Conservation (phyloP, 768 basidiomycete genomes). For the Russula vinacea region DNA sequence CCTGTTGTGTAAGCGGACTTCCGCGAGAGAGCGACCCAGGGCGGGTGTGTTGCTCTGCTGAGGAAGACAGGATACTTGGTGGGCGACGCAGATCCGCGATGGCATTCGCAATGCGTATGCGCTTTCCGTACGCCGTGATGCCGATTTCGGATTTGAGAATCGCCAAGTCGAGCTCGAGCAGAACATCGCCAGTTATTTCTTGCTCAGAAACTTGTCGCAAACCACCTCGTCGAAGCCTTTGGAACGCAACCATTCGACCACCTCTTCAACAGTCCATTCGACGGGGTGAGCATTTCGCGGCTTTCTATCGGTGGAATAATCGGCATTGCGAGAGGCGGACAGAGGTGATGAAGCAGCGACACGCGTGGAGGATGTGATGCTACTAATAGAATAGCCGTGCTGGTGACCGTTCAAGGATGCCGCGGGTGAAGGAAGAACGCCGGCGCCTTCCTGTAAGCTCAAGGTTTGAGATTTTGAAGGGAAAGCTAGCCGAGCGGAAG, state of each 20-base stretch:
- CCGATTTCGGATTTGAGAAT: constrained; percentile 92
- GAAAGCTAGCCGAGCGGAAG: constrained; percentile 16
- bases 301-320: constrained; percentile 34
- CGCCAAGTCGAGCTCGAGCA: constrained; percentile 89
- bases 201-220: constrained; percentile 90
- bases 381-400: constrained; percentile 30
- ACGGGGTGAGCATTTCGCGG: constrained; percentile 45
- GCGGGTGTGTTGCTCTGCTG: constrained; percentile 36
- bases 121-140: constrained; percentile 90
- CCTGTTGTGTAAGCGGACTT: constrained; percentile 24
- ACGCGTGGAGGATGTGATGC: constrained; percentile 19
- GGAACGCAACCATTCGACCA: constrained; percentile 79
- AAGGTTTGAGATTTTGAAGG: constrained; percentile 21
- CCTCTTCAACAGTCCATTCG: constrained; percentile 87
- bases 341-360: constrained; percentile 9
- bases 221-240: constrained; percentile 85
- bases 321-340: neutral
- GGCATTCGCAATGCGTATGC: constrained; percentile 87
- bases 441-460: constrained; percentile 33
- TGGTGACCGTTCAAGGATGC: constrained; percentile 32
- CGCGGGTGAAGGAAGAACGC: constrained; percentile 36
- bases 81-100: constrained; percentile 83
- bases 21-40: constrained; percentile 38
- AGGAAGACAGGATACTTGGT: constrained; percentile 50
- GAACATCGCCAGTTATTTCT: constrained; percentile 97